phyloP scores from a whole-genome alignment of 768 basidiomycete species.

The Plicaturopsis crispa region DNA sequence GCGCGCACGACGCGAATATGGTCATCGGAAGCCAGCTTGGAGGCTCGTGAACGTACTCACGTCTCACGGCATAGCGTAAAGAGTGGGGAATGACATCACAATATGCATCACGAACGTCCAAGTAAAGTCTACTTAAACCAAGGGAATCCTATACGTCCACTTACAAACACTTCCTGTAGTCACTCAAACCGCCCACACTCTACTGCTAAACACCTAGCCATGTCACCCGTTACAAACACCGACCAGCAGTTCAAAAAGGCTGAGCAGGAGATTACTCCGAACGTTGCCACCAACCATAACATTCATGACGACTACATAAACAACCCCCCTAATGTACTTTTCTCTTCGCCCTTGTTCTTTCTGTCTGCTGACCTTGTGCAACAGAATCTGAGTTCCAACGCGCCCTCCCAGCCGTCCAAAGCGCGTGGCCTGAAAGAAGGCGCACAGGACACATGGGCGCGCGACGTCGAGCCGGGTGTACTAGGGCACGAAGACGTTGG shows the following conservation, averaged over 20 bases:
- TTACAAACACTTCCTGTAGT: background rate
- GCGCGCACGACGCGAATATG: too few species aligned
- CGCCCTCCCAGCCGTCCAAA: conserved; percentile 6
- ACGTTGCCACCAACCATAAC: conserved; percentile 19
- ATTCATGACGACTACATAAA: conserved; percentile 26
- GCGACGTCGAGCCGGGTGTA: conserved; percentile 10
- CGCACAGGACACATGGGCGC: conserved; percentile 7
- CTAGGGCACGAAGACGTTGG: conserved; percentile 13
- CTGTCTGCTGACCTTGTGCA: background rate
- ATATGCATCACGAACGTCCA: background rate
- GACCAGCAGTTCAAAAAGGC: conserved; percentile 20
- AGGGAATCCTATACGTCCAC: background rate
- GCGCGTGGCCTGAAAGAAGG: conserved; percentile 15
- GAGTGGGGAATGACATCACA: background rate
- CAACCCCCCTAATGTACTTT: conserved; percentile 22
- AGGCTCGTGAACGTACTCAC: too few species aligned
- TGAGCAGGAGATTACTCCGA: conserved; percentile 17
- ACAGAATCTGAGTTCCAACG: conserved; percentile 11
- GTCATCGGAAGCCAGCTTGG: too few species aligned
- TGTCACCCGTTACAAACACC: conserved; percentile 6
- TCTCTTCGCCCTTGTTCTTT: background rate
- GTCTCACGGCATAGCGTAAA: too few species aligned
- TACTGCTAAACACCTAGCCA: background rate
- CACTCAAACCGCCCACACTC: background rate
- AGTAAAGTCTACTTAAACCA: background rate